Evolutionary conservation across 306 rosid species (phyloP).

Genomic region (Pterocarpus santalinus): DNA sequence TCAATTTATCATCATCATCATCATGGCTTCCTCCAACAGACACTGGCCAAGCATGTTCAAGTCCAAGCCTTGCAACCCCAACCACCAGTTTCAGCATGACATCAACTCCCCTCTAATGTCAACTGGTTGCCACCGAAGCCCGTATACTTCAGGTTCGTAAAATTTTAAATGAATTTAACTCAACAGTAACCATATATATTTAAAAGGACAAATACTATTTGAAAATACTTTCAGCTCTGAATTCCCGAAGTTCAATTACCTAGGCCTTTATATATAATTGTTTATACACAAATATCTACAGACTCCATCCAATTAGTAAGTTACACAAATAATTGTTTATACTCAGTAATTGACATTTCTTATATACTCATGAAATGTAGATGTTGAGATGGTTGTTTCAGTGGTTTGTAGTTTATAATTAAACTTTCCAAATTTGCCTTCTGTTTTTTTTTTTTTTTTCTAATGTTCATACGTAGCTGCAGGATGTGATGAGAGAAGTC

Average conservation of each 20-base stretch:
- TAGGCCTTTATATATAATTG: not conserved
- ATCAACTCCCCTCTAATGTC: conserved; percentile 68
- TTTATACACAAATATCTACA: not conserved
- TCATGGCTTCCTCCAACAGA: conserved; percentile 92
- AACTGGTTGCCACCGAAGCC: conserved; percentile 59
- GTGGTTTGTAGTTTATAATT: too few relatives aligned
- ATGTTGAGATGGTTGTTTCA: not conserved
- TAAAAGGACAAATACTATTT: not conserved
- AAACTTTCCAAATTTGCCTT: not conserved
- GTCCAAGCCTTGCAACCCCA: conserved; percentile 80
- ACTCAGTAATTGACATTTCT: not conserved
- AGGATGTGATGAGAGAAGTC: conserved; percentile 77
- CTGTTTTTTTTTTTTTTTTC: not conserved
- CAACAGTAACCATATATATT: too few relatives aligned
- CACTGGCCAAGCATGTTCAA: conserved; percentile 99
- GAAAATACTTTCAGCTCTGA: too few relatives aligned
- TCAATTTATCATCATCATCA: conserved; percentile 13
- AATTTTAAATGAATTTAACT: not conserved
- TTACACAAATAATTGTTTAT: not conserved
- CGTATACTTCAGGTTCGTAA: conserved; percentile 59
- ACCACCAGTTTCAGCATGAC: conserved; percentile 85
- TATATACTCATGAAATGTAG: not conserved
- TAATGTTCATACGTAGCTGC: not conserved
- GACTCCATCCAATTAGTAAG: not conserved
- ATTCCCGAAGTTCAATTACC: not conserved